A percentile compares a stretch with the other conserved stretches of the same genome.
Evolutionary conservation across 352 stramenopile genomes (phyloP).

Genomic region (Thalassiosira hispida): DNA sequence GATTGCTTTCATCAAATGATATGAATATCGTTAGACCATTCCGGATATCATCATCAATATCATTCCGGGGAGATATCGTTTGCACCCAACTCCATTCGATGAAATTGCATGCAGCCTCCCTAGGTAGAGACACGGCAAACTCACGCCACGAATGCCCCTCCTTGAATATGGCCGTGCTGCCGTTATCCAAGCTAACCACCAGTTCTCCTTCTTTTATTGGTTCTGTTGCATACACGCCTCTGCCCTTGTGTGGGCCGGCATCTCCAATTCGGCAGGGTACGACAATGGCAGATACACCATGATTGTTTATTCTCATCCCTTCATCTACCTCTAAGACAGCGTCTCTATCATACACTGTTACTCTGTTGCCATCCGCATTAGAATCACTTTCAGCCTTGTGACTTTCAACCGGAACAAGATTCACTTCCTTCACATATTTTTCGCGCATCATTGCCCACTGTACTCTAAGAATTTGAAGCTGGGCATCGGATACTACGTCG

Average conservation of each 20-base stretch:
- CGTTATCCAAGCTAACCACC: constrained; percentile 36
- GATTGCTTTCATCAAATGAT: constrained; percentile 50
- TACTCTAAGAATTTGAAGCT: constrained; percentile 4
- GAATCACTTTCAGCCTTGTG: not conserved
- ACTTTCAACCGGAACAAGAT: constrained; percentile 22
- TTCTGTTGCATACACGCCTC: constrained; percentile 43
- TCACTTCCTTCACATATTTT: constrained; percentile 35
- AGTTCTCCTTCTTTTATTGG: constrained; percentile 24
- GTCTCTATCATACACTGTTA: too few relatives aligned
- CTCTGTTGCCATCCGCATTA: too few relatives aligned
- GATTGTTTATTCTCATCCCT: not conserved
- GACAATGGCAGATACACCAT: constrained; percentile 4
- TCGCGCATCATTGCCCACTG: constrained; percentile 17
- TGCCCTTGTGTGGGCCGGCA: constrained; percentile 29
- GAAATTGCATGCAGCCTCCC: constrained; percentile 40
- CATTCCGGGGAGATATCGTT: constrained; percentile 21
- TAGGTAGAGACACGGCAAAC: constrained; percentile 2
- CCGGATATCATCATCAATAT: constrained; percentile 36
- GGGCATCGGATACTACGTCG: constrained; percentile 5
- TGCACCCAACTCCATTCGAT: constrained; percentile 54
- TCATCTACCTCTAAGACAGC: not conserved
- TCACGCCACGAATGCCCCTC: constrained; percentile 11
- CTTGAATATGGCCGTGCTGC: constrained; percentile 11
- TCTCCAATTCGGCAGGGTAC: constrained; percentile 32
- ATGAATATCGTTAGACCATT: constrained; percentile 51